Base-by-base conservation (phyloP, 192 early-diverging fungal species). In the Linnemannia elongata region DNA sequence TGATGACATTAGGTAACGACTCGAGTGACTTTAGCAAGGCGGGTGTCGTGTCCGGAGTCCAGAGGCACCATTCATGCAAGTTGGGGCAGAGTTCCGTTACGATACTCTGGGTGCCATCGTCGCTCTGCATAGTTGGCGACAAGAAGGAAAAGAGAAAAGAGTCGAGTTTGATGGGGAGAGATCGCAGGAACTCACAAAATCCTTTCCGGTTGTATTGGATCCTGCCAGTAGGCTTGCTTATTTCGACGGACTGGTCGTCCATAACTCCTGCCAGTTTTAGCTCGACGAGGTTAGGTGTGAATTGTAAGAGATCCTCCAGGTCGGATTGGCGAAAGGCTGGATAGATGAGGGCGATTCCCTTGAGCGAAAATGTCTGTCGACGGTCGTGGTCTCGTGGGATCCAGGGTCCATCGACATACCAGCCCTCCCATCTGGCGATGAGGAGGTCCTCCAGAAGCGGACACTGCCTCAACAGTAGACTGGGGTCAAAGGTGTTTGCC, bases 71-170 rank as follows among this genome's bases (percentile, higher is more conserved):
- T 35, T 66, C 60, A 15, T 66, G 60, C 10, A 33, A 33, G 4
- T 3, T 66, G 12, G 60, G 60, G 10, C 60, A 66, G 27, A 66
- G 60, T 12, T 66, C 60, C 35, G 60, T 66, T 12, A 66, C 60
- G 10, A 66, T 33, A 66, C 27, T 66, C 27, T 66, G 27, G 9
- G 60, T 66, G n/a, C 60, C 60, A 12, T 66, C 60, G 13, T 33
- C 60, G 60, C 27, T 33, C 27, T 66, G 60, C 27, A 66, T 4
- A 15, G 60, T 15, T 33, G 27, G 60, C 3, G 60, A 33, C 27
- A 66, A 33, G 60, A 66, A 66, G n/a, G 60, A 66, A 15, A 66
- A 66, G 30, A 66, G 60, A 30, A 66, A 66, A 13, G 60, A 66
- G 12, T 66, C 60, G 1, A 66, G 60, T 10, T 66, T 66, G 60